Evolutionary conservation across 129 eudicot species (phyloP), one percentile per base, ranked within the genome.

Genomic region (Kitagawia praeruptora): DNA sequence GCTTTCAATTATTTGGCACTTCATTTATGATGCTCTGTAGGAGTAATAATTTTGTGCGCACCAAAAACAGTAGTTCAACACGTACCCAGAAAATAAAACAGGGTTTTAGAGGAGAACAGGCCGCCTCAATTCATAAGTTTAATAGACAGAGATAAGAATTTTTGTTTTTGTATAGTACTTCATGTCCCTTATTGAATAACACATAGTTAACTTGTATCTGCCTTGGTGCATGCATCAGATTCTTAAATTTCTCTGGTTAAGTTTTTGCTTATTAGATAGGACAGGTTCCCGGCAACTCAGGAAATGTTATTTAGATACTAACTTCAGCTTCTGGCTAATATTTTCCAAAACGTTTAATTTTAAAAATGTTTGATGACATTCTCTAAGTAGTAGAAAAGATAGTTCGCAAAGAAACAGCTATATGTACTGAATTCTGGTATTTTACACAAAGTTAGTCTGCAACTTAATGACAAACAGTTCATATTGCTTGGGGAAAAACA

Each of bases 391-490:
- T 4, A 27, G 19, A 1, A 27, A 64, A 3, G 19, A 64, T 25
- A 64, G 27, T 58, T 58, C 67, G 23, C 31, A 58, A 6, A 58
- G 28, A n/a, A 64, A 64, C 71, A 64, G 19, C 3, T 27, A 56
- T 0, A 23, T 58, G 71, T 64, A 64, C 39, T 64, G 18, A 16
- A 10, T 64, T 64, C 39, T 28, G 9, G 39, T 28, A 64, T 64
- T 64, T 64, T 64, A 64, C 42, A 70, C 39, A 37, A 8, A 27
- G 25, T 37, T 37, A 5, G 14, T 4, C 44, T 70, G 27, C 71
- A 28, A 34, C 56, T 72, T 8, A 38, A 44, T 44, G 18, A 16
- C 74, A 80, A 75, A 28, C 76, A n/a, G 72, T 71, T 38, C 69
- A 46, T 38, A 70, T 54, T 53, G 40, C 73, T 1, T 11, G 40